These are phyloP conservation scores for Calonectria honghensis DNA, from an alignment of 2,329 filamentous ascomycete genomes.

Conservation along the genomic window DNA sequence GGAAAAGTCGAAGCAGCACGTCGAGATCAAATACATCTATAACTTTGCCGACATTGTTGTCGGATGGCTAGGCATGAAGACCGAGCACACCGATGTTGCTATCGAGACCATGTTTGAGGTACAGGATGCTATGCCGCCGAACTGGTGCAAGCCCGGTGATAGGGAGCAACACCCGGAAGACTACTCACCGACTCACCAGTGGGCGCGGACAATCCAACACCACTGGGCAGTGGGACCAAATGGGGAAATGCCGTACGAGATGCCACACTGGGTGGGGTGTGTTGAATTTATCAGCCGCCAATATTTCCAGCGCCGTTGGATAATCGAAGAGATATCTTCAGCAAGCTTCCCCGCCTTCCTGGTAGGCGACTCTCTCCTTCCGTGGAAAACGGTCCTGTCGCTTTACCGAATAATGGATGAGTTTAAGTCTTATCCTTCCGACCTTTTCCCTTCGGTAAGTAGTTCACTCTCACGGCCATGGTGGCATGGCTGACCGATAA, in stretches of 20 bases:
- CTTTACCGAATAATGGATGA: constrained; percentile 60
- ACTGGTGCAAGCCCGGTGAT: constrained; percentile 60
- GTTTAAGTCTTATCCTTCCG: constrained; percentile 57
- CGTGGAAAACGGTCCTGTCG: constrained; percentile 60
- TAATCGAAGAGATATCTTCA: constrained; percentile 60
- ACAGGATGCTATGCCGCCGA: constrained; percentile 57
- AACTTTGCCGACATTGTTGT: constrained; percentile 57
- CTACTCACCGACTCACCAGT: constrained; percentile 58
- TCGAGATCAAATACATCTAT: constrained; percentile 56
- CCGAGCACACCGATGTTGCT: constrained; percentile 53
- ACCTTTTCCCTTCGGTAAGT: constrained; percentile 54
- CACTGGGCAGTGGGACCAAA: constrained; percentile 49
- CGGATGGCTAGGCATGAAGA: constrained; percentile 58
- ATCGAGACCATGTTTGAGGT: constrained; percentile 54
- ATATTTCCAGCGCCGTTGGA: constrained; percentile 61
- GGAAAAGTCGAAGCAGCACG: constrained; percentile 54
- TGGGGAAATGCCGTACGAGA: constrained; percentile 48
- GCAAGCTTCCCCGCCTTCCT: constrained; percentile 57
- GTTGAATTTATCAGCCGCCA: constrained; percentile 56
- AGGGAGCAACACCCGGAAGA: constrained; percentile 57
- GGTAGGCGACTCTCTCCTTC: constrained; percentile 60
- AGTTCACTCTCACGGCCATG: too few relatives aligned
- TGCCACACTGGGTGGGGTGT: constrained; percentile 50
- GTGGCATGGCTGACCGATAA: neutral
- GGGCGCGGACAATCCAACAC: constrained; percentile 55